Evolutionary conservation across 352 stramenopile genomes (phyloP).

Genomic region (Lagenidium sp.): DNA sequence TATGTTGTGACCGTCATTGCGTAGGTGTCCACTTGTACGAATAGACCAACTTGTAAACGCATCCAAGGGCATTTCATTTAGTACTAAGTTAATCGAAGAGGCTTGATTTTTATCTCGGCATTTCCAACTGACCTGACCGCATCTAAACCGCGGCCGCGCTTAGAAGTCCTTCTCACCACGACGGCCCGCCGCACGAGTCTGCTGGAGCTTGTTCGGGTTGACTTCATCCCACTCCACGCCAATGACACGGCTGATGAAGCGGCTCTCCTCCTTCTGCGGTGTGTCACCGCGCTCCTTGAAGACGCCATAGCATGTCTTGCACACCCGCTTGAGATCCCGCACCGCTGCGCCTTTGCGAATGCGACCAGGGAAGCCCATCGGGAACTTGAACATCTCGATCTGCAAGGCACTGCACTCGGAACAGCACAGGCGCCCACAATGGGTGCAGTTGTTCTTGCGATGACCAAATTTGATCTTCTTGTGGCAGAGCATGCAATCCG

Average conservation of each 20-base stretch:
- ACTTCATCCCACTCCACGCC: constrained; percentile 86
- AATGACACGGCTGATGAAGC: constrained; percentile 75
- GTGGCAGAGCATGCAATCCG: constrained; percentile 76
- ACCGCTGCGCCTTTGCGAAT: constrained; percentile 52
- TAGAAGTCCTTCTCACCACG: constrained; percentile 43
- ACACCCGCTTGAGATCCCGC: constrained; percentile 65
- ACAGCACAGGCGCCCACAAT: constrained; percentile 73
- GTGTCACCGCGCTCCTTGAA: constrained; percentile 77
- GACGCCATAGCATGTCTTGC: constrained; percentile 81
- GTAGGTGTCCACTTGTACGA: no score
- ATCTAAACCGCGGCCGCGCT: neutral
- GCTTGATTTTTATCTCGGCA: constrained; percentile 1
- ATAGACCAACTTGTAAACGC: no score
- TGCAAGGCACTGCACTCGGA: constrained; percentile 52
- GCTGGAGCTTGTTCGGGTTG: constrained; percentile 79
- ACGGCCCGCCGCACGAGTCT: constrained; percentile 29
- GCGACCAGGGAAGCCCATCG: constrained; percentile 75
- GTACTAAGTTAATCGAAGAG: no score
- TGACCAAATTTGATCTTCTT: constrained; percentile 85
- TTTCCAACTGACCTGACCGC: no score
- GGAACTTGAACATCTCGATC: constrained; percentile 75
- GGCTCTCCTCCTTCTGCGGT: constrained; percentile 49
- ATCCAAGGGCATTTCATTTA: no score
- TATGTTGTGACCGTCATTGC: no score
- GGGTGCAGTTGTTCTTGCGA: constrained; percentile 82